Evolutionary conservation across 192 early-diverging fungal genomes (phyloP), one percentile per base, ranked within the genome.

Genomic region (Irineochytrium annulatum): DNA sequence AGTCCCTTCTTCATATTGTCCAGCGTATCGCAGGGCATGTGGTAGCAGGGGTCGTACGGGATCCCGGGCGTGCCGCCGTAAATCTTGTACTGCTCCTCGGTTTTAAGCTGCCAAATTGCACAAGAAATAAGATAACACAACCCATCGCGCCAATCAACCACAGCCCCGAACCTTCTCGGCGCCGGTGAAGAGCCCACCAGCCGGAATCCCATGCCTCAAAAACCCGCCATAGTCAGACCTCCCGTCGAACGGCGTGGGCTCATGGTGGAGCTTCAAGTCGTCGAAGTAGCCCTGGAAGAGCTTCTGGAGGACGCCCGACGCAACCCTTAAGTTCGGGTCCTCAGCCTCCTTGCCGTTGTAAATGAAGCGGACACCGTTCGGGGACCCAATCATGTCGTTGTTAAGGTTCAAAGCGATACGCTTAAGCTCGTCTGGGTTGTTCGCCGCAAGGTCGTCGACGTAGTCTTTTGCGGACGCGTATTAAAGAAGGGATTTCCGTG

Each of bases 21-120:
- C 28, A 75, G 4, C 34, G 59, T 61, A 35, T 75, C 73, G 48
- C 73, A 70, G 16, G n/a, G 31, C 55, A 63, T 41, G 54, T 77
- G 75, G 58, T 77, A 77, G 62, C 71, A 74, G 16, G 68, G 68
- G 51, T 77, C 71, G 24, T 61, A 53, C n/a, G 68, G 46, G 53
- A 71, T 49, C 5, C 74, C 74, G 8, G 65, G 27, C 27, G 52
- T 60, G 3, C 75, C 71, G n/a, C 75, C 75, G 60, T 62, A 77
- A 32, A 45, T 37, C 34, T 33, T 24, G 20, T 31, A 39, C 45
- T 77, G 46, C 37, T 55, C 68, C 6, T 34, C 35, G 39, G 65
- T 71, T 63, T 74, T 74, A 58, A 71, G 37, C 11, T 39, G 43
- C 33, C 56, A 52, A 26, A 54, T 54, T 51, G 20, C 11, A 13